phyloP scores from a whole-genome alignment of 2,329 filamentous ascomycete genomes.

The Whalleya microplaca region DNA sequence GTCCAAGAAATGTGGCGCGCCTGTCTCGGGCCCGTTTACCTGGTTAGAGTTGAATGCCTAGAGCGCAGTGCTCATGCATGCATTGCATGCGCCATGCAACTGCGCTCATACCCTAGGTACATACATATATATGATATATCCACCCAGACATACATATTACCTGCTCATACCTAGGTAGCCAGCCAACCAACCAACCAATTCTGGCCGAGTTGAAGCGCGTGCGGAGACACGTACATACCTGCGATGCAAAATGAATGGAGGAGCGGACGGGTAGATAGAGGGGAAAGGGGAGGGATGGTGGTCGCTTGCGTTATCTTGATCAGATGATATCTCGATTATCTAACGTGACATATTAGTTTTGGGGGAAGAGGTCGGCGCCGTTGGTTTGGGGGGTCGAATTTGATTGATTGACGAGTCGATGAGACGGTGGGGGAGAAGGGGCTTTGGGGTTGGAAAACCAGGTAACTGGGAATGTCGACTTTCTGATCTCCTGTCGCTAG shows the following conservation, averaged over 20 bases:
- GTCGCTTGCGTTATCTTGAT: slow-evolving; percentile 25
- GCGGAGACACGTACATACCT: too few species aligned
- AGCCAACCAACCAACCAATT: not conserved
- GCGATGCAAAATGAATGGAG: too few species aligned
- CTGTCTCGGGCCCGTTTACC: too few species aligned
- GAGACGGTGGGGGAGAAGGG: not conserved
- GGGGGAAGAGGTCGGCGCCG: too few species aligned
- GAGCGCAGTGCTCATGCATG: too few species aligned
- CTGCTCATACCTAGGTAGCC: too few species aligned
- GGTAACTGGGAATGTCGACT: not conserved
- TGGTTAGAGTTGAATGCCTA: too few species aligned
- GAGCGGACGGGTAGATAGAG: not conserved
- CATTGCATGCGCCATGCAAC: not conserved
- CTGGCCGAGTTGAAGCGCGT: not conserved
- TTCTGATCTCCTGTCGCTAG: not conserved
- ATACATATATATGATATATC: not conserved
- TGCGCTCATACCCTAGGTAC: not conserved
- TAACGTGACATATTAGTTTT: too few species aligned
- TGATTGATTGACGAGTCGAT: too few species aligned
- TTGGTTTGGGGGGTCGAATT: too few species aligned
- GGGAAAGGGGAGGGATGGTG: not conserved
- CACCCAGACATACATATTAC: not conserved
- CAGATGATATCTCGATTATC: slow-evolving; percentile 10
- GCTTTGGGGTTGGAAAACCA: not conserved
- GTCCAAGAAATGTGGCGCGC: too few species aligned